phyloP scores from a whole-genome alignment of 2,329 filamentous ascomycete species.

The Trichoderma breve region DNA sequence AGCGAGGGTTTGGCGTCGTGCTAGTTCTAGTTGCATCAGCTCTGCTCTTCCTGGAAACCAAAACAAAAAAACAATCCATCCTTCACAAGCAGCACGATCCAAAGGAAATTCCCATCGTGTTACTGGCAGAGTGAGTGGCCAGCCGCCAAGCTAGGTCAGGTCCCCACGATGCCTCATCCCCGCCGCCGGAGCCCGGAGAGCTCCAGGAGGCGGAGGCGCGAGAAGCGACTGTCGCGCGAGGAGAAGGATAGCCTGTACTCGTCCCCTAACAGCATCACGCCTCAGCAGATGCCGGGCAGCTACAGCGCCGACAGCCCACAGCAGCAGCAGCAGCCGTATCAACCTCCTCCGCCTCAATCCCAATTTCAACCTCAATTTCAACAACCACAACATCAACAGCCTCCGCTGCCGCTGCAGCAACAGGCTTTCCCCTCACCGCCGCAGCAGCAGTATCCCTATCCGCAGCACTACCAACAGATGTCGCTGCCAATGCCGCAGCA shows the following conservation, averaged over 20 bases:
- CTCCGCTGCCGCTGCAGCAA: not conserved
- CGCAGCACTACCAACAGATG: not conserved
- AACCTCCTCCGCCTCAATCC: conserved; percentile 19
- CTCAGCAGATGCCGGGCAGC: conserved; percentile 17
- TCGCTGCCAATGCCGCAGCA: conserved; percentile 9
- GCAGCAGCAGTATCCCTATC: conserved; percentile 22
- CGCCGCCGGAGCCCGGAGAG: conserved; percentile 57
- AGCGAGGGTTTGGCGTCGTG: conserved; percentile 14
- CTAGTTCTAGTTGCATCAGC: conserved; percentile 11
- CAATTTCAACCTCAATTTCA: conserved; percentile 15
- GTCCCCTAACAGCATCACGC: conserved; percentile 21
- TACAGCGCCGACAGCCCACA: conserved; percentile 17
- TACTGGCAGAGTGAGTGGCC: not conserved
- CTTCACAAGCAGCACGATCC: conserved; percentile 9
- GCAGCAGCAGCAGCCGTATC: conserved; percentile 13
- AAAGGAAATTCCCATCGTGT: not conserved
- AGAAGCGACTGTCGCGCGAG: conserved; percentile 35
- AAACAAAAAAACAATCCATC: conserved; percentile 17
- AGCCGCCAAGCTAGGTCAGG: conserved; percentile 17
- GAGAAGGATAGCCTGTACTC: conserved; percentile 26
- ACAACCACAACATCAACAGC: not conserved
- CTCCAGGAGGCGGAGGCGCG: conserved; percentile 48
- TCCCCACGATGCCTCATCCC: conserved; percentile 53
- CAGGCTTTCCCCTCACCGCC: conserved; percentile 24
- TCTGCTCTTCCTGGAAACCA: conserved; percentile 1